phyloP scores from a whole-genome alignment of 176 grass and related monocot species.

The Musa itinerans region DNA sequence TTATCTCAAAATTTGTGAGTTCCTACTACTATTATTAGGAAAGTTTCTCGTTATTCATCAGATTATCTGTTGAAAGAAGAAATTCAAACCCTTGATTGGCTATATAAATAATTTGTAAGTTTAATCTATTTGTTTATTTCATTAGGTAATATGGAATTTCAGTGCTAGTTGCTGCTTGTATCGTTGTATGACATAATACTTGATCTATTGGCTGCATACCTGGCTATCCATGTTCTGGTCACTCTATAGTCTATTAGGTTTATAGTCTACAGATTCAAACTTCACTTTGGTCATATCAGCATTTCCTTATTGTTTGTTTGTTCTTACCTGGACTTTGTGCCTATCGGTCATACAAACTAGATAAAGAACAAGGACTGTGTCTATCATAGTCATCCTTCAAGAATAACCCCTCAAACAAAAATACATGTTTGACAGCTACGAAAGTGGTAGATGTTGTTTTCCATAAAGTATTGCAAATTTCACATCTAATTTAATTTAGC shows the following conservation, averaged over 20 bases:
- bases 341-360: background rate
- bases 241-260: background rate
- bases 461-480: background rate
- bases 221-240: background rate
- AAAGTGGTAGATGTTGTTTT: background rate
- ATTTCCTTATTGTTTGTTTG: background rate
- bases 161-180: too few species aligned
- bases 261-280: background rate
- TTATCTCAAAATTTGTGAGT: conserved; percentile 98
- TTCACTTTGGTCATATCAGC: background rate
- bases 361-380: background rate
- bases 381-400: background rate
- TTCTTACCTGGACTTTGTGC: background rate
- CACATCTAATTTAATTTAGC: background rate
- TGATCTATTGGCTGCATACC: too few species aligned
- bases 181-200: too few species aligned
- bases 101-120: too few species aligned
- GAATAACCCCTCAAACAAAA: background rate
- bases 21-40: background rate
- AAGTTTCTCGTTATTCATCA: background rate
- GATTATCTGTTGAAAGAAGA: background rate
- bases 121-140: too few species aligned
- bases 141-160: too few species aligned
- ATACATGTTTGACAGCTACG: background rate
- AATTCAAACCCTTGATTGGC: too few species aligned